Evolutionary conservation across 257 asterid species (phyloP), one percentile per base, ranked within the genome.

Genomic region (Primulina tabacum): DNA sequence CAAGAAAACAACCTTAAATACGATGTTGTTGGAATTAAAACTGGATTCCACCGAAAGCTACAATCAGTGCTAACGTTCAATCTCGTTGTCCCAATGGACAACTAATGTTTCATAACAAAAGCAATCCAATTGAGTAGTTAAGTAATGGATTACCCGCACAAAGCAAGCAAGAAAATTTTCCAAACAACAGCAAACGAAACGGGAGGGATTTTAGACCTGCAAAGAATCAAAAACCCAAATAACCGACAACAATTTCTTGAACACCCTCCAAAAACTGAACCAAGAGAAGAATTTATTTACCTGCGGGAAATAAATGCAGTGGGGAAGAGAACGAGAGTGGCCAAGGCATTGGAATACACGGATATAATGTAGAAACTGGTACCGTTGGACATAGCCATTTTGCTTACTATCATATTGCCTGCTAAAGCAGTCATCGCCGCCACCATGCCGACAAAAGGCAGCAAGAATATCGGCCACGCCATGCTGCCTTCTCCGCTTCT

Each of bases 311-410:
- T 68, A 59, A 83, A 83, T 28, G 70, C 83, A 65, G 61, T 57
- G 18, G 88, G 87, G n/a, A 86, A 71, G 53, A 81, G 85, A 52
- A 86, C 60, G 57, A 86, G 73, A 3, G 89, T 77, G 14, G 91
- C 88, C 57, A 67, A 65, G 53, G 77, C 80, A 65, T 83, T 71
- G 7, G 85, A 79, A 65, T 81, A 86, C 7, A 86, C 84, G 47
- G 85, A 78, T 20, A 86, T 28, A 16, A 86, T 73, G 77, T 75
- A 83, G 78, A 73, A 75, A 62, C 88, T 81, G 21, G 84, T 77
- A 56, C 91, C 91, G 18, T 71, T 77, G 12, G 87, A 81, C 88
- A 83, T 86, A 29, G 85, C 89, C 70, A 78, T 26, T 74, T 86
- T 83, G 84, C 88, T 79, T 29, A 81, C n/a, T 5, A 81, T 83